A percentile compares a stretch with the other conserved stretches of the same genome.
Evolutionary conservation across 768 basidiomycete genomes (phyloP).

Genomic region (Pilatotrama ljubarskyi): DNA sequence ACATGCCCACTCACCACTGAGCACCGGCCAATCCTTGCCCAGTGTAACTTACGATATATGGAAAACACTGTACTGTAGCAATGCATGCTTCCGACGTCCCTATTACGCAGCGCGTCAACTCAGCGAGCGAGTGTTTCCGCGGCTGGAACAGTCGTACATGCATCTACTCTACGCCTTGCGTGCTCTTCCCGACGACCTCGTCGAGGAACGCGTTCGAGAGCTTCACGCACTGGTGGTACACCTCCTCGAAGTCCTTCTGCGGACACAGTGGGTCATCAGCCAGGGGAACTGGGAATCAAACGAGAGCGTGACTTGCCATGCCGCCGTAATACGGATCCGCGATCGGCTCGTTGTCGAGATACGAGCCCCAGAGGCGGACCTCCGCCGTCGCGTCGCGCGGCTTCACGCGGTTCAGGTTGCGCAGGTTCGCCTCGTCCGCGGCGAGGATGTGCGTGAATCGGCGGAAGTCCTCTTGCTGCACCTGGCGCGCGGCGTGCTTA

Average conservation of each 20-base stretch:
- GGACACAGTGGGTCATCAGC: not conserved
- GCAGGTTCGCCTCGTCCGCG: constrained; percentile 76
- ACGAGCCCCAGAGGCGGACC: constrained; percentile 80
- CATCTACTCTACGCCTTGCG: constrained; percentile 5
- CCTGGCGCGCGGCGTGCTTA: constrained; percentile 64
- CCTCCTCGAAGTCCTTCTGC: constrained; percentile 71
- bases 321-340: constrained; percentile 86
- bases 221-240: constrained; percentile 73
- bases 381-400: constrained; percentile 55
- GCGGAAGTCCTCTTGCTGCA: constrained; percentile 63
- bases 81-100: not conserved
- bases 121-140: not conserved
- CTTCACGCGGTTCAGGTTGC: constrained; percentile 53
- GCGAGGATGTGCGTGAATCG: constrained; percentile 85
- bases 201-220: constrained; percentile 84
- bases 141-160: too few relatives aligned
- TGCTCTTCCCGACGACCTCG: constrained; percentile 43
- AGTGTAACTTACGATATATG: constrained; percentile 2
- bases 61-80: constrained; percentile 12
- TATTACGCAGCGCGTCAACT: too few relatives aligned
- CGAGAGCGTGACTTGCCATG: constrained; percentile 41
- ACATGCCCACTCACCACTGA: constrained; percentile 83
- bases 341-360: constrained; percentile 68
- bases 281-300: not conserved
- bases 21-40: not conserved